phyloP scores from a whole-genome alignment of 2,329 filamentous ascomycete genomes.

The Tothia fuscella region DNA sequence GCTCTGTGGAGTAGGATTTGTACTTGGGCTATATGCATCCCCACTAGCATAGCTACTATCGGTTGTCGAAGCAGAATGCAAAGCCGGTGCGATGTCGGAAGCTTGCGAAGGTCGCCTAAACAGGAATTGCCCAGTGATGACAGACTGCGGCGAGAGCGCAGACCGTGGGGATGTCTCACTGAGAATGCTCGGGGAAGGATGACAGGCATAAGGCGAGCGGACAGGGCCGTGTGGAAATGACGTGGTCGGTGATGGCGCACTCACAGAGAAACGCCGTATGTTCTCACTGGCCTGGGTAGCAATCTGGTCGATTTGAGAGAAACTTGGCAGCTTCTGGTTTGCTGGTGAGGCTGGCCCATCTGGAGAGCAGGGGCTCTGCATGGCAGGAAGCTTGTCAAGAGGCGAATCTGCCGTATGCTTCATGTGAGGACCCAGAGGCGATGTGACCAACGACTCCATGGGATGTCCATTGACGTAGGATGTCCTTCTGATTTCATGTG shows the following conservation, averaged over 20 bases:
- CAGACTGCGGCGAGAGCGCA: constrained; percentile 23
- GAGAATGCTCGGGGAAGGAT: constrained; percentile 23
- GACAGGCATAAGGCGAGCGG: constrained; percentile 18
- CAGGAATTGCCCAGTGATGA: neutral
- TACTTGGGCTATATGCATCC: constrained; percentile 28
- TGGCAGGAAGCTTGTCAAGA: constrained; percentile 25
- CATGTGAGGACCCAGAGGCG: too few relatives aligned
- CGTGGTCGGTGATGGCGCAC: neutral
- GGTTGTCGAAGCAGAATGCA: constrained; percentile 17
- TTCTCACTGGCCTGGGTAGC: constrained; percentile 7
- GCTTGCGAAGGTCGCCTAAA: constrained; percentile 1
- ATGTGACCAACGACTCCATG: too few relatives aligned
- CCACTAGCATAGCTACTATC: constrained; percentile 24
- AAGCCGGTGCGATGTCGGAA: neutral
- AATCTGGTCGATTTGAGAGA: constrained; percentile 6
- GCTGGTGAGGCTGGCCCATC: constrained; percentile 5
- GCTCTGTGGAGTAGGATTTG: neutral
- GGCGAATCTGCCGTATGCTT: too few relatives aligned
- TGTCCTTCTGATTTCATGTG: too few relatives aligned
- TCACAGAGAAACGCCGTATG: neutral
- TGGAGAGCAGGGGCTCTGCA: constrained; percentile 24
- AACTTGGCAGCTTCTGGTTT: constrained; percentile 4
- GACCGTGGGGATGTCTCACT: constrained; percentile 17
- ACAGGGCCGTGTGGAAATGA: too few relatives aligned
- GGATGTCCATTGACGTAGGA: too few relatives aligned